phyloP scores from a whole-genome alignment of 139 green algal species.

The Chlorella sorokiniana region DNA sequence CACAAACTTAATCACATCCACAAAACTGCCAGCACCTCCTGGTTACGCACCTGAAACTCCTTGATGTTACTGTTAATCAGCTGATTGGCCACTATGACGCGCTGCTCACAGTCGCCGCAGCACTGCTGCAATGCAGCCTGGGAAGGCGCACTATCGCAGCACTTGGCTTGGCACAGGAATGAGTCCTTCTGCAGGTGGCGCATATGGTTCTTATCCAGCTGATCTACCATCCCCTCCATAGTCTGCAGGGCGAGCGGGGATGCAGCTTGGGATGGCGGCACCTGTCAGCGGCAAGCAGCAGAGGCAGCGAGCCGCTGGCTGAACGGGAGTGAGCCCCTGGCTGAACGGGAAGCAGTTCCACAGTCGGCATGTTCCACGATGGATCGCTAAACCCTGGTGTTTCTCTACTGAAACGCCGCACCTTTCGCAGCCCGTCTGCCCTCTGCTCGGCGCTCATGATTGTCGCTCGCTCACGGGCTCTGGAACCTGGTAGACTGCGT shows the following conservation, averaged over 20 bases:
- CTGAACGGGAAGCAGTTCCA: too few species aligned
- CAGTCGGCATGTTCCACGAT: neutral
- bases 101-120: constrained; percentile 31
- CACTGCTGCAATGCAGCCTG: constrained; percentile 37
- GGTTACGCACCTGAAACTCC: constrained; percentile 36
- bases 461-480: too few species aligned
- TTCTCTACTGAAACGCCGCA: neutral
- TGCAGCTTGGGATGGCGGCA: neutral
- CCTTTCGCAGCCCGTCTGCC: constrained; percentile 34
- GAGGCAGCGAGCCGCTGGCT: neutral
- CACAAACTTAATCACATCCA: neutral
- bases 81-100: constrained; percentile 32
- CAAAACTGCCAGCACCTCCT: neutral
- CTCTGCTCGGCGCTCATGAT: constrained; percentile 28
- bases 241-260: constrained; percentile 40
- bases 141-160: constrained; percentile 41
- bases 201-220: constrained; percentile 37
- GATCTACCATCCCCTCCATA: constrained; percentile 41
- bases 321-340: too few species aligned
- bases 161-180: constrained; percentile 41
- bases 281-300: too few species aligned
- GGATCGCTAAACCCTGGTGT: neutral
- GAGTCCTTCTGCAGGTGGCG: constrained; percentile 47
- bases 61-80: constrained; percentile 26
- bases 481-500: too few species aligned